These are phyloP conservation scores for Colletotrichum gigasporum DNA, from an alignment of 2,329 filamentous ascomycete species.

Conservation along the genomic window DNA sequence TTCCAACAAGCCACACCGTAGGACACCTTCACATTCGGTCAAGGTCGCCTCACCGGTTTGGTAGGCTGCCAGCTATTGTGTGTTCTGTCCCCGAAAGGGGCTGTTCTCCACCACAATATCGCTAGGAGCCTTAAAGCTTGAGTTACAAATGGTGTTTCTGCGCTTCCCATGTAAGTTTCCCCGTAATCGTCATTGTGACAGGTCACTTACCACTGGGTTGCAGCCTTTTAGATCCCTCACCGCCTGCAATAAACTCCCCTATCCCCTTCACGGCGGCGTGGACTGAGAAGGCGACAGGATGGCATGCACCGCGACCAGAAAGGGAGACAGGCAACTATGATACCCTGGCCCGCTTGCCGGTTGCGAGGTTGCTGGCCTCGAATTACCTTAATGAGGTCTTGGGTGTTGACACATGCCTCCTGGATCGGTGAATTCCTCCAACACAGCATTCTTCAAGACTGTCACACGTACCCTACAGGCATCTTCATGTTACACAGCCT, in stretches of 20 bases:
- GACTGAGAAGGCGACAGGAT: not conserved
- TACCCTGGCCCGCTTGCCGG: not conserved
- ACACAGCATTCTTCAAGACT: slow-evolving; percentile 17
- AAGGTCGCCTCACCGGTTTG: slow-evolving; percentile 16
- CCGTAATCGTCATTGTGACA: slow-evolving; percentile 19
- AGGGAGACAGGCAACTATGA: not conserved
- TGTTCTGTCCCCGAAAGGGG: not conserved
- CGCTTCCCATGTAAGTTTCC: not conserved
- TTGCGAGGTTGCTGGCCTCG: not conserved
- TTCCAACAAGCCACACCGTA: not conserved
- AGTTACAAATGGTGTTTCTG: not conserved
- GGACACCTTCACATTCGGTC: slow-evolving; percentile 14
- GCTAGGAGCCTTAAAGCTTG: slow-evolving; percentile 31
- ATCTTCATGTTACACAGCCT: slow-evolving; percentile 12
- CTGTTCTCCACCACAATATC: slow-evolving; percentile 22
- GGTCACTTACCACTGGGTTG: slow-evolving; percentile 18
- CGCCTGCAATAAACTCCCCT: slow-evolving; percentile 11
- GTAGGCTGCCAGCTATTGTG: not conserved
- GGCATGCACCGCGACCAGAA: not conserved
- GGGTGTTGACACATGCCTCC: not conserved
- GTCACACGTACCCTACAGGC: not conserved
- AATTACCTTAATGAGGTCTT: not conserved
- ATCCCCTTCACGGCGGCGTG: not conserved
- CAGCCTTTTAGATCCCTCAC: slow-evolving; percentile 30
- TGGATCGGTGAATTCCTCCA: not conserved